Conservation (phyloP, 257 asterid genomes). For the Nicotiana noctiflora region DNA sequence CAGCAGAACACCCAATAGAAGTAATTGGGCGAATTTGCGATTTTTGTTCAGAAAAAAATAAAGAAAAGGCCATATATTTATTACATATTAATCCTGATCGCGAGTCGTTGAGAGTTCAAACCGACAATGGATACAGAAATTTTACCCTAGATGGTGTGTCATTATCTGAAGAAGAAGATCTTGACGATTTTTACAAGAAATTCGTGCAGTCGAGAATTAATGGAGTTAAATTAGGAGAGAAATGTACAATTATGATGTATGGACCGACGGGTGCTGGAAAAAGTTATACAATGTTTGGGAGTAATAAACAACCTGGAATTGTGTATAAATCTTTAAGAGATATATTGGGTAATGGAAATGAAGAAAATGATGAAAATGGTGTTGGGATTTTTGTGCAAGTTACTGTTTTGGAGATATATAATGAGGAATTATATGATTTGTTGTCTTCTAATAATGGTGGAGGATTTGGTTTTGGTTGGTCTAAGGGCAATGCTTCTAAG, state of each 20-base stretch:
- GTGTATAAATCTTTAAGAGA: slow-evolving; percentile 76
- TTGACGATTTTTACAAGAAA: slow-evolving; percentile 63
- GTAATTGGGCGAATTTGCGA: slow-evolving; percentile 79
- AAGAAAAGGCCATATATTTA: slow-evolving; percentile 21
- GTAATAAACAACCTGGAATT: slow-evolving; percentile 64
- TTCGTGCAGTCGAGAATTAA: slow-evolving; percentile 70
- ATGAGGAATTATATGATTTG: slow-evolving; percentile 87
- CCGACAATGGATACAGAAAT: slow-evolving; percentile 78
- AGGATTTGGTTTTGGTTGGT: slow-evolving; percentile 73
- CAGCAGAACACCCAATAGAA: slow-evolving; percentile 86
- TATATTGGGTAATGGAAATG: slow-evolving; percentile 56
- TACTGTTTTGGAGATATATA: slow-evolving; percentile 83
- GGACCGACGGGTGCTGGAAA: slow-evolving; percentile 98
- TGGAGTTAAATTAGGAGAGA: slow-evolving; percentile 74
- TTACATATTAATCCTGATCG: slow-evolving; percentile 45
- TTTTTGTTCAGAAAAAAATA: slow-evolving; percentile 41
- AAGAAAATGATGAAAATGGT: slow-evolving; percentile 20
- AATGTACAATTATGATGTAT: slow-evolving; percentile 92
- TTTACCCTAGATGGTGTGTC: slow-evolving; percentile 82
- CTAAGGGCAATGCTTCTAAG: slow-evolving; percentile 73
- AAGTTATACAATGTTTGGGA: slow-evolving; percentile 94
- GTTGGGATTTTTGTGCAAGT: slow-evolving; percentile 76
- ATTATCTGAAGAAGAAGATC: slow-evolving; percentile 64
- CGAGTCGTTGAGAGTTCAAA: slow-evolving; percentile 56
- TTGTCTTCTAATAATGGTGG: slow-evolving; percentile 50